A percentile compares a stretch with the other conserved stretches of the same genome.
These are phyloP conservation scores for Exophiala lecanii-corni DNA, from an alignment of 2,329 filamentous ascomycete genomes.

Conservation along the genomic window DNA sequence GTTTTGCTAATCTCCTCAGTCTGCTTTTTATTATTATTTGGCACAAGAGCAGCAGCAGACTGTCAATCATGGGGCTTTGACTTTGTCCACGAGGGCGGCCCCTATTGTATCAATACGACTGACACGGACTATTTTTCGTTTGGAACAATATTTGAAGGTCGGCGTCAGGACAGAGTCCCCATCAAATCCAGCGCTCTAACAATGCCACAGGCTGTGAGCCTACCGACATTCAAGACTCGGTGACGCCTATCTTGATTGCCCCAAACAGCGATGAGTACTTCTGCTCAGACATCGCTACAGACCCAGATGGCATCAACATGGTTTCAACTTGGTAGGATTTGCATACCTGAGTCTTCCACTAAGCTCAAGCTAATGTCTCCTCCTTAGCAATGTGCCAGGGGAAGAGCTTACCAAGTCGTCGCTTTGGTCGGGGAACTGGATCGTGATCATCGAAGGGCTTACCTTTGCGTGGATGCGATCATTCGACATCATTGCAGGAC, in stretches of 20 bases:
- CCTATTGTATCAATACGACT: constrained; percentile 25
- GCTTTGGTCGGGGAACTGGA: constrained; percentile 25
- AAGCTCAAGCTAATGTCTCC: background rate
- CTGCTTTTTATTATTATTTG: constrained; percentile 7
- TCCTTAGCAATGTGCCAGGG: constrained; percentile 19
- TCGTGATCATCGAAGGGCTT: constrained; percentile 23
- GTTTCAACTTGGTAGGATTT: constrained; percentile 21
- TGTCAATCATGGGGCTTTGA: constrained; percentile 24
- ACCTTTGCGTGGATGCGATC: constrained; percentile 23
- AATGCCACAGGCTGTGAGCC: constrained; percentile 16
- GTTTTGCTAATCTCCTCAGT: no score
- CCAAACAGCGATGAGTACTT: constrained; percentile 24
- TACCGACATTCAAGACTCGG: constrained; percentile 18
- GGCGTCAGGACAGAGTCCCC: background rate
- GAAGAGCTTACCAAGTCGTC: constrained; percentile 19
- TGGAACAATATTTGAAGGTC: constrained; percentile 22
- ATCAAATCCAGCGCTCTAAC: constrained; percentile 4
- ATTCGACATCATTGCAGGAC: constrained; percentile 22
- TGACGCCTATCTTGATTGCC: constrained; percentile 23
- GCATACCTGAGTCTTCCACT: background rate
- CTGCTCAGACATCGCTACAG: constrained; percentile 23
- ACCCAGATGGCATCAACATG: constrained; percentile 19
- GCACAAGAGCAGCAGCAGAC: constrained; percentile 10
- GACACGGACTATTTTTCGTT: constrained; percentile 24
- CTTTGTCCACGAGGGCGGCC: constrained; percentile 22